A percentile compares a stretch with the other conserved stretches of the same genome.
Evolutionary conservation across 345 rosid species (phyloP).

Genomic region (Carallia brachiata): DNA sequence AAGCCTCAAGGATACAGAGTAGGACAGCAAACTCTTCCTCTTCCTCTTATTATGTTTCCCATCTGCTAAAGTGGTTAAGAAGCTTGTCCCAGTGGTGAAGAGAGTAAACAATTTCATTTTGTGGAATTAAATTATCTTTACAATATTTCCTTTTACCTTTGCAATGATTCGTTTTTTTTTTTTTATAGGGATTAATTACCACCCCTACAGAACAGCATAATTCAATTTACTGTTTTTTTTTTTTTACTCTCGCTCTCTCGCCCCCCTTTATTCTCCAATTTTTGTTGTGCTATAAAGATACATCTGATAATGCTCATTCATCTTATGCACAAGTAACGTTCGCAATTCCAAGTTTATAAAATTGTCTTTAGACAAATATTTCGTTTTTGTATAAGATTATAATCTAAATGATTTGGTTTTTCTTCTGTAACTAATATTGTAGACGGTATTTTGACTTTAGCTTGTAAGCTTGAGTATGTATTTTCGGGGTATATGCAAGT

Average conservation of each 20-base stretch:
- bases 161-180: background rate
- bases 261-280: background rate
- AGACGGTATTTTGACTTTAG: too few species aligned
- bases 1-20: slow-evolving; percentile 65
- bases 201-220: slow-evolving; percentile 15
- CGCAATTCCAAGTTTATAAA: too few species aligned
- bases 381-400: too few species aligned
- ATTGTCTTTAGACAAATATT: too few species aligned
- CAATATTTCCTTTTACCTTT: slow-evolving; percentile 13
- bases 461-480: too few species aligned
- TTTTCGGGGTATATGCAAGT: too few species aligned
- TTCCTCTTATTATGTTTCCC: slow-evolving; percentile 7
- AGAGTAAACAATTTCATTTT: slow-evolving; percentile 37
- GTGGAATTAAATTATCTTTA: slow-evolving; percentile 36
- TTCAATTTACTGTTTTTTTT: slow-evolving; percentile 10
- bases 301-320: too few species aligned
- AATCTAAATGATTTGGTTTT: too few species aligned
- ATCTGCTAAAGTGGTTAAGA: slow-evolving; percentile 23
- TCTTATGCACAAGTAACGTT: too few species aligned
- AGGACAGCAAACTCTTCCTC: slow-evolving; percentile 11
- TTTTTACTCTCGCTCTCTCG: background rate
- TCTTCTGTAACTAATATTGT: too few species aligned
- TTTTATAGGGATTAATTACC: slow-evolving; percentile 38
- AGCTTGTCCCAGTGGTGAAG: slow-evolving; percentile 9
- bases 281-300: background rate